Percentiles rank a stretch among this genome's conserved stretches.
Evolutionary conservation across 345 rosid species (phyloP).

Genomic region (Microthlaspi erraticum): DNA sequence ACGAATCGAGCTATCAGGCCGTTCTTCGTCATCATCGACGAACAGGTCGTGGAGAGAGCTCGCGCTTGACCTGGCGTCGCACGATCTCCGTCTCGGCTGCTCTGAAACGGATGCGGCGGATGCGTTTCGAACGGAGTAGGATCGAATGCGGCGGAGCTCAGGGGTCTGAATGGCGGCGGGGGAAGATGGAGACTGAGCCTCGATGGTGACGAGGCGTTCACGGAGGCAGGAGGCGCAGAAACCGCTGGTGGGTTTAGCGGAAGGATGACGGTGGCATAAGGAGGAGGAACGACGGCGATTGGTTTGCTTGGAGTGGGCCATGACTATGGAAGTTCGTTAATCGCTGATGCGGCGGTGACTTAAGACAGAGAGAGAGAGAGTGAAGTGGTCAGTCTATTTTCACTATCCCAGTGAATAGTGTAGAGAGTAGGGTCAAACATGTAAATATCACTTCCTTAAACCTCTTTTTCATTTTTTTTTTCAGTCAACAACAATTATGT

Average conservation of each 20-base stretch:
- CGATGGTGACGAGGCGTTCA: conserved; percentile 75
- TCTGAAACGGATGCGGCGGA: conserved; percentile 24
- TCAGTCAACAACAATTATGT: background rate
- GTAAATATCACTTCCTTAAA: conserved; percentile 21
- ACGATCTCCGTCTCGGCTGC: conserved; percentile 63
- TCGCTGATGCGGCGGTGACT: conserved; percentile 42
- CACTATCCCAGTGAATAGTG: conserved; percentile 10
- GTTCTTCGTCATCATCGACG: conserved; percentile 49
- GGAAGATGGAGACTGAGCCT: conserved; percentile 45
- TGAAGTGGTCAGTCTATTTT: conserved; percentile 10
- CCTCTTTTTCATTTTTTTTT: background rate
- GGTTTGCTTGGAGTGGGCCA: conserved; percentile 48
- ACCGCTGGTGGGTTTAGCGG: conserved; percentile 57
- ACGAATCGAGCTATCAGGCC: conserved; percentile 9
- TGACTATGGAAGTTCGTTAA: conserved; percentile 38
- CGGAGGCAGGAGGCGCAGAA: conserved; percentile 79
- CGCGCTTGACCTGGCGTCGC: conserved; percentile 49
- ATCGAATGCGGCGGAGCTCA: conserved; percentile 42
- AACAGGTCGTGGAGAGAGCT: conserved; percentile 56
- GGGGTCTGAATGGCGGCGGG: conserved; percentile 24
- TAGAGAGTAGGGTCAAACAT: conserved; percentile 19
- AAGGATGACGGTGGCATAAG: conserved; percentile 66
- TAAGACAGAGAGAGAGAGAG: background rate
- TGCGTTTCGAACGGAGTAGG: conserved; percentile 38
- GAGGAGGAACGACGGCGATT: conserved; percentile 51